Evolutionary conservation across 306 rosid genomes (phyloP), one percentile per base, ranked within the genome.

Genomic region (Lagenaria siceraria): DNA sequence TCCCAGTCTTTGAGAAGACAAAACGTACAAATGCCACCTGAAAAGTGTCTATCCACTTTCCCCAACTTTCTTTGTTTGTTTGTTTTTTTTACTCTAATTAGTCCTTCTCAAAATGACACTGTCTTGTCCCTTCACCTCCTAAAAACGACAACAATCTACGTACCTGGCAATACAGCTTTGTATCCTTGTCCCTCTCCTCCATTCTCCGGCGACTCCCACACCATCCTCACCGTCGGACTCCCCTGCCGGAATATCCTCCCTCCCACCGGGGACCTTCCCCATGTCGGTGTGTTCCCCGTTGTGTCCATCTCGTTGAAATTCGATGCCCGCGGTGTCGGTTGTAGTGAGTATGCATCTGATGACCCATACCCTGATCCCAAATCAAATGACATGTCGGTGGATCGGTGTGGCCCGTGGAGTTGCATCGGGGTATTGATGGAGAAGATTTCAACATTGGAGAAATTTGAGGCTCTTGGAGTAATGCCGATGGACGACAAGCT

Each of bases 331-430:
- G 85, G 88, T 0, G 85, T 85, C 9, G 88, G 85, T 71, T 85
- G 88, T 18, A 85, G 84, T 0, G 88, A 85, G 64, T 85, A 85
- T 8, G 84, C 85, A 17, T 85, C 88, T 5, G 88, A 85, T 2
- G 88, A 85, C 2, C 83, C 85, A 4, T 60, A 81, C 31, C 84
- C 83, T 3, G 56, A 59, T 2, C 77, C 62, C 40, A 78, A 62
- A 21, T 78, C 82, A 13, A 63, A 73, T 15, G 8, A 24, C 40
- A 51, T 31, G 61, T 73, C 48, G n/a, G 33, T 35, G 7, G 78
- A 55, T 10, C 14, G 58, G 33, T 24, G 75, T 49, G 13, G 75
- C 24, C 53, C 49, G 4, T 21, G 66, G 9, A n/a, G 80, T 4
- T 42, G 63, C 7, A 21, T 24, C 21, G 85, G 85, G 22, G 85